Base-by-base conservation (phyloP, 768 basidiomycete species). In the Boletus barrowsii region DNA sequence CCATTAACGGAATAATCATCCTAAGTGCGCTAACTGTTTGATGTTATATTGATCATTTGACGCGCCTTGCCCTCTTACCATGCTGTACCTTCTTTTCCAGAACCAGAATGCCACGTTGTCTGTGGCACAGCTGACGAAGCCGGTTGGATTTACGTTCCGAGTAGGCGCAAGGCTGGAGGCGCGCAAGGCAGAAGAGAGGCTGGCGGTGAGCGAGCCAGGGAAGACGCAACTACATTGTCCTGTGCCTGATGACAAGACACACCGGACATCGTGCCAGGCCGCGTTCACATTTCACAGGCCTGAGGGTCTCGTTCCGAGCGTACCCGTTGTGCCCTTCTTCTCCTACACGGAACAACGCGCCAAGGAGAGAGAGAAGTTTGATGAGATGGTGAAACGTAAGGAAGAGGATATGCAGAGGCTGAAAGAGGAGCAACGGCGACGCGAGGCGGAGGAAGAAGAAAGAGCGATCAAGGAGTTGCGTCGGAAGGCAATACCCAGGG, bases 331-430 rank as follows among this genome's bases (percentile, higher is more conserved):
- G 39, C 71, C 79, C 10, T 72, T 81, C 39, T 62, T 70, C 50
- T 74, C 87, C 55, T 73, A 67, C 52, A 88, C 86, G 7, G 81
- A 83, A 35, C 68, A 66, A 15, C 79, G 88, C 35, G 78, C 81
- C 55, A 76, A 74, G 60, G 85, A 88, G 64, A 78, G 87, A 47
- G 82, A 78, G 63, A 75, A 75, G 72, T 90, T 85, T 67, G 85
- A 90, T 44, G 78, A 76, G 57, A 74, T 69, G 66, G 63, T 87
- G 29, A 74, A 75, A 56, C 80, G 76, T 63, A 83, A 81, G 55
- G 84, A 87, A 65, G 68, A 69, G 61, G 83, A 83, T 62, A 66
- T 76, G 48, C 74, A 81, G 66, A 68, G 67, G 49, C 68, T 69
- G 54, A 70, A 70, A 61, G 84, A 84, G 63, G 76, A 77, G 62